These are phyloP conservation scores for Bromus sterilis DNA, from an alignment of 176 grass and related monocot species.

Conservation along the genomic window DNA sequence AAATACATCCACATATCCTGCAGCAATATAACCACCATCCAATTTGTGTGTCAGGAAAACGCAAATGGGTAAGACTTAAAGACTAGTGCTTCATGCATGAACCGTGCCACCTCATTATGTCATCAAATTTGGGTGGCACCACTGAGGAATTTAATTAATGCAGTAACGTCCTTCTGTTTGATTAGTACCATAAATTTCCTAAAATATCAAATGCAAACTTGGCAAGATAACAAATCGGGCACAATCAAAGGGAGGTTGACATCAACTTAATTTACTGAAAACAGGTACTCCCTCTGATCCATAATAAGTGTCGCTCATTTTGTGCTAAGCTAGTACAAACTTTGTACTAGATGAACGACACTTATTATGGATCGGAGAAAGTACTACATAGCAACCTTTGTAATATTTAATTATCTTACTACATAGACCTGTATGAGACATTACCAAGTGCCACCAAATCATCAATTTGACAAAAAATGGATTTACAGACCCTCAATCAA, in stretches of 20 bases:
- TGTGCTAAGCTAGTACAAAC: no score
- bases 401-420: neutral
- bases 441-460: neutral
- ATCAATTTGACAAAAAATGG: neutral
- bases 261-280: neutral
- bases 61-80: neutral
- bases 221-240: neutral
- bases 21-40: conserved; percentile 17
- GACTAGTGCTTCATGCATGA: neutral
- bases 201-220: neutral
- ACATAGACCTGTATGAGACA: neutral
- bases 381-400: neutral
- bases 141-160: neutral
- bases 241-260: neutral
- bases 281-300: no score
- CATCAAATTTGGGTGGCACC: neutral
- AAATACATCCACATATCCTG: conserved; percentile 99
- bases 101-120: neutral
- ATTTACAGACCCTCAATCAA: neutral
- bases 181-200: neutral
- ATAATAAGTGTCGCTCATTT: no score
- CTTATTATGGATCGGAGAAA: no score
- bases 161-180: neutral
- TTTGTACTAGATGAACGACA: no score
- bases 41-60: conserved; percentile 7